Evolutionary conservation across 2,329 filamentous ascomycete genomes (phyloP).

Genomic region (Trichoderma aggressivum): DNA sequence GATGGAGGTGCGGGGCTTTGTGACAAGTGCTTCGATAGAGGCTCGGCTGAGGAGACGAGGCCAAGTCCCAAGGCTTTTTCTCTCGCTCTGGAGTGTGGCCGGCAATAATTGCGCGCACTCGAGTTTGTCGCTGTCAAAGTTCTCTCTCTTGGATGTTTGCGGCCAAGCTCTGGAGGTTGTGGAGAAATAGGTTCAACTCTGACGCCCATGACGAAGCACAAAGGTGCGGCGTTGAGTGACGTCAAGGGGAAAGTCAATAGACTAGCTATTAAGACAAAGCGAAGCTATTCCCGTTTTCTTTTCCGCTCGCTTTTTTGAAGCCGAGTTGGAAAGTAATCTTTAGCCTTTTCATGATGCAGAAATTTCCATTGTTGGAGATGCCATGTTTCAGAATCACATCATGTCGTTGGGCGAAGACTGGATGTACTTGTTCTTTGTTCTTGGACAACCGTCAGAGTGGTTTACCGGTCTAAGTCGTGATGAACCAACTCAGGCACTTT

Average conservation of each 20-base stretch:
- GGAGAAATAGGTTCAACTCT: not conserved
- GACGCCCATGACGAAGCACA: slow-evolving; percentile 8
- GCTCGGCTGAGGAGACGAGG: not conserved
- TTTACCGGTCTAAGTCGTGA: not conserved
- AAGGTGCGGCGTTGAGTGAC: not conserved
- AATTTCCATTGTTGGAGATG: not conserved
- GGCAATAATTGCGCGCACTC: not conserved
- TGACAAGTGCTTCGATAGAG: not conserved
- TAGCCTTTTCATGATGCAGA: not conserved
- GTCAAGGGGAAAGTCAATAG: not conserved
- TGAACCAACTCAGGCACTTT: not conserved
- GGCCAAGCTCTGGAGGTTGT: slow-evolving; percentile 8
- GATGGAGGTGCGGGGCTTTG: slow-evolving; percentile 11
- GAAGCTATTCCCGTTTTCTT: not conserved
- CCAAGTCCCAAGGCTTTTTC: not conserved
- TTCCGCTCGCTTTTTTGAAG: not conserved
- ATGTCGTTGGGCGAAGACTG: not conserved
- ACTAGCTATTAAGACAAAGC: not conserved
- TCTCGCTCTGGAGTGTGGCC: not conserved
- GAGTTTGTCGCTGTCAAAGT: not conserved
- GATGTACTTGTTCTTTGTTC: not conserved
- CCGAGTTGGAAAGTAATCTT: not conserved
- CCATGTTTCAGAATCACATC: not conserved
- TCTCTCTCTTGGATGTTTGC: slow-evolving; percentile 8
- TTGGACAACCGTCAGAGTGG: too few relatives aligned